Percentiles rank a stretch among this genome's conserved stretches.
Evolutionary conservation across 1,139 yeast species (phyloP).

Genomic region (Zygosaccharomyces pseudobailii): DNA sequence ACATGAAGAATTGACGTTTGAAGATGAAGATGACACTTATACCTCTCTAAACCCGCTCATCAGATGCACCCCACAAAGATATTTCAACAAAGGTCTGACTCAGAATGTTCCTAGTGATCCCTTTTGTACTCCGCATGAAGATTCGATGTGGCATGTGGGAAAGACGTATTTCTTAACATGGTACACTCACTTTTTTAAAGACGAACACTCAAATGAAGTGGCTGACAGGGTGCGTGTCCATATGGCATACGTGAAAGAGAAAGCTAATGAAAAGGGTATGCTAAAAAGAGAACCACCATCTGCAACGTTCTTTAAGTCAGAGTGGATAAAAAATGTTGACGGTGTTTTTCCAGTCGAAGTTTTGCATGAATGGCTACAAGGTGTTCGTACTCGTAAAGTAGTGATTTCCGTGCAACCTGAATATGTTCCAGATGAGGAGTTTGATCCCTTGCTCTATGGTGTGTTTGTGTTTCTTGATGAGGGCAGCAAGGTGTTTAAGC

Average conservation of each 20-base stretch:
- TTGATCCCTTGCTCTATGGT: slow-evolving; percentile 48
- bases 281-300: slow-evolving; percentile 42
- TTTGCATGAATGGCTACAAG: slow-evolving; percentile 57
- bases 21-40: slow-evolving; percentile 66
- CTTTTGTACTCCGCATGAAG: slow-evolving; percentile 74
- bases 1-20: slow-evolving; percentile 48
- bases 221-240: slow-evolving; percentile 62
- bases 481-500: slow-evolving; percentile 58
- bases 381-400: slow-evolving; percentile 43
- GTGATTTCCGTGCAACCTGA: slow-evolving; percentile 70
- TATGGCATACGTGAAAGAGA: slow-evolving; percentile 59
- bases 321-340: slow-evolving; percentile 61
- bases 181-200: slow-evolving; percentile 60
- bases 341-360: slow-evolving; percentile 64
- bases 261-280: slow-evolving; percentile 50
- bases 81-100: slow-evolving; percentile 59
- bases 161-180: slow-evolving; percentile 72
- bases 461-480: slow-evolving; percentile 52
- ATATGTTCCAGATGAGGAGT: slow-evolving; percentile 58
- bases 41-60: slow-evolving; percentile 68
- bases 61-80: slow-evolving; percentile 78
- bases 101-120: slow-evolving; percentile 60
- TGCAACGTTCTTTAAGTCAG: slow-evolving; percentile 60
- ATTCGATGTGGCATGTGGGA: slow-evolving; percentile 50
- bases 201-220: slow-evolving; percentile 35